A percentile compares a stretch with the other conserved stretches of the same genome.
phyloP scores from a whole-genome alignment of 176 grass and related monocot species.

The Dactylis glomerata region DNA sequence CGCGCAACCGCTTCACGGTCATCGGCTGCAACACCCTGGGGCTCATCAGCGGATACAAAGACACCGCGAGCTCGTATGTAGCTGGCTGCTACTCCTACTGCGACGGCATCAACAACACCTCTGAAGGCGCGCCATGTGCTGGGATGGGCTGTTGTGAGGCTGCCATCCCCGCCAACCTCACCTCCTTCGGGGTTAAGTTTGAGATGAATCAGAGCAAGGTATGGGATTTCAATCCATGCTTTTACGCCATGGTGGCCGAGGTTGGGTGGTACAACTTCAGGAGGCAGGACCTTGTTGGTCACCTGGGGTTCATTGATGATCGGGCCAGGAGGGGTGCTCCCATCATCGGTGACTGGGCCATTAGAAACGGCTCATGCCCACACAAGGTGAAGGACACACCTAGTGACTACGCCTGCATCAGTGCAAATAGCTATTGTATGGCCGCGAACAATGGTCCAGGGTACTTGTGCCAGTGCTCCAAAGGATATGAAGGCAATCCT shows the following conservation, averaged over 20 bases:
- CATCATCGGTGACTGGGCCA: not conserved
- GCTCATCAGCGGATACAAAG: not conserved
- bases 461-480: constrained; percentile 13
- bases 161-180: not conserved
- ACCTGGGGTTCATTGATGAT: not conserved
- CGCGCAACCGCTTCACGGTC: not conserved
- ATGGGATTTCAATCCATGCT: not conserved
- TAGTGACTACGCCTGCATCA: not conserved
- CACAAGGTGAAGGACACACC: not conserved
- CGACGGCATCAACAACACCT: not conserved
- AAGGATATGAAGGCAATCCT: constrained; percentile 20
- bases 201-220: not conserved
- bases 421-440: not conserved
- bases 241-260: constrained; percentile 15
- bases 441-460: not conserved
- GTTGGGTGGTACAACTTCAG: constrained; percentile 13
- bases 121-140: not conserved
- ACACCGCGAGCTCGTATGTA: not conserved
- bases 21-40: not conserved
- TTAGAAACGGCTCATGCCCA: not conserved
- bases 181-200: not conserved
- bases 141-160: constrained; percentile 4
- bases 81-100: constrained; percentile 2
- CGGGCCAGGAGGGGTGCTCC: not conserved
- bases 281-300: not conserved